phyloP scores from a whole-genome alignment of 805 yeast species.

The Kuraishia piskuri region DNA sequence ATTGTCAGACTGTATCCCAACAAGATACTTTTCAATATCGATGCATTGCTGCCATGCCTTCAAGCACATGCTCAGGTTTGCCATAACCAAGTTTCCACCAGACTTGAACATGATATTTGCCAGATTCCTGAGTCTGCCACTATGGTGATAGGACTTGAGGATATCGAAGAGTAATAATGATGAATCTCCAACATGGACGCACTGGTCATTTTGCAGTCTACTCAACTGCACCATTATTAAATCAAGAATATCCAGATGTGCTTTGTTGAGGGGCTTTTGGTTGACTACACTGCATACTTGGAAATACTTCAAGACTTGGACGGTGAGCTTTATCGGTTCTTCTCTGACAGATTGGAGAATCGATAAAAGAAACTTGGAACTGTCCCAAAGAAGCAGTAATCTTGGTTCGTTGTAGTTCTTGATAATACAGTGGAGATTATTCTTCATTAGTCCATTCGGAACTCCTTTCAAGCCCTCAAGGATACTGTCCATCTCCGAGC shows the following conservation, averaged over 20 bases:
- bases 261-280: not conserved
- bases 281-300: not conserved
- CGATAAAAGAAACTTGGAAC: not conserved
- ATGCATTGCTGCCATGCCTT: constrained; percentile 22
- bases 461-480: not conserved
- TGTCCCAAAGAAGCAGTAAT: not conserved
- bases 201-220: not conserved
- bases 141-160: not conserved
- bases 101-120: constrained; percentile 36
- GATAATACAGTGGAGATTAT: not conserved
- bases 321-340: not conserved
- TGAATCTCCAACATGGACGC: not conserved
- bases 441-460: not conserved
- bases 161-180: not conserved
- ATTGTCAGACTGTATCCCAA: not conserved
- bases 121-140: constrained; percentile 34
- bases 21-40: not conserved
- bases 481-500: not conserved
- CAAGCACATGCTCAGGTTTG: constrained; percentile 19
- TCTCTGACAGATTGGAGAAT: not conserved
- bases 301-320: not conserved
- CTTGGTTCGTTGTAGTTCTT: not conserved
- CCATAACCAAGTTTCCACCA: constrained; percentile 18
- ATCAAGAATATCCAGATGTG: not conserved
- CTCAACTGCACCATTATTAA: not conserved